Evolutionary conservation across 2,329 filamentous ascomycete genomes (phyloP).

Genomic region (Calonectria pseudoturangicola): DNA sequence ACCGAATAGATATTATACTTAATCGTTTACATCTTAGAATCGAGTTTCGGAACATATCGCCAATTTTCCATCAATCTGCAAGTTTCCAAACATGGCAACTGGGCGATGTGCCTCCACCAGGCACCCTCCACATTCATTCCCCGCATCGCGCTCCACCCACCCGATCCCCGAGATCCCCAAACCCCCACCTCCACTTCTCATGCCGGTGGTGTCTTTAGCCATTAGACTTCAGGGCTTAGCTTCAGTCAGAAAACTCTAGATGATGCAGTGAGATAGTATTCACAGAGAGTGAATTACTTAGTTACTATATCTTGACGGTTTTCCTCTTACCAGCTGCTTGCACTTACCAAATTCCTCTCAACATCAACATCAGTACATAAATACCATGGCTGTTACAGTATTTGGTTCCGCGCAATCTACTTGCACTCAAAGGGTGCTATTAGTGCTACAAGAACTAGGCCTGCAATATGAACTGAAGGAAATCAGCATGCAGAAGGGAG

Average conservation of each 20-base stretch:
- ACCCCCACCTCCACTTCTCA: not conserved
- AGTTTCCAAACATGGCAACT: not conserved
- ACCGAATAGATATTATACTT: not conserved
- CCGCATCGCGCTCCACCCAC: not conserved
- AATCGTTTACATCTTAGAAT: not conserved
- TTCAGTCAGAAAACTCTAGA: not conserved
- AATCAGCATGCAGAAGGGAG: slow-evolving; percentile 20
- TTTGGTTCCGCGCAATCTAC: slow-evolving; percentile 14
- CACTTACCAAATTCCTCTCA: not conserved
- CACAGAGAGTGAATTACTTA: not conserved
- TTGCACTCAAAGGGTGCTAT: slow-evolving; percentile 8
- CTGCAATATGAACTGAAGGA: not conserved
- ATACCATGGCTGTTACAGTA: not conserved
- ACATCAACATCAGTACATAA: not conserved
- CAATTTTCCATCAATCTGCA: not conserved
- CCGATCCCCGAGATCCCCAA: not conserved
- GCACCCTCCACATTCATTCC: slow-evolving; percentile 5
- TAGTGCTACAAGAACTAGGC: slow-evolving; percentile 2
- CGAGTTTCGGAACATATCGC: not conserved
- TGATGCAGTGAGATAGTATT: too few relatives aligned
- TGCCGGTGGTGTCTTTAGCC: not conserved
- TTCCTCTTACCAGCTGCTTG: too few relatives aligned
- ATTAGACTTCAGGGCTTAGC: not conserved
- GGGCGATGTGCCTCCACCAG: slow-evolving; percentile 2
- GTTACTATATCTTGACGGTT: not conserved